A percentile compares a stretch with the other conserved stretches of the same genome.
Conservation (phyloP, 2,329 filamentous ascomycete species). For the Penicillium janthinellum region DNA sequence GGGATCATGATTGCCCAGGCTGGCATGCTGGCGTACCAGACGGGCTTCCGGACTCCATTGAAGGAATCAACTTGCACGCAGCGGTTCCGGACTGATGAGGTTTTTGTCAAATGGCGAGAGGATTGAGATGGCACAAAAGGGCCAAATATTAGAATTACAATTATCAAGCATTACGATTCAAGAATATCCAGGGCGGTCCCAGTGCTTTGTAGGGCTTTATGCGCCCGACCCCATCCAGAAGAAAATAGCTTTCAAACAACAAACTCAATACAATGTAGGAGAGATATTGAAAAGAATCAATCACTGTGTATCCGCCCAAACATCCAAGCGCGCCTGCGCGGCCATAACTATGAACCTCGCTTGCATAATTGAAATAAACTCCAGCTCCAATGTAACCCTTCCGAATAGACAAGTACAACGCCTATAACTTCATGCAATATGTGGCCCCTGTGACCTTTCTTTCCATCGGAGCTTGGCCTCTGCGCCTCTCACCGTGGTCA, state of each 20-base stretch:
- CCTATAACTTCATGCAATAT: slow-evolving; percentile 17
- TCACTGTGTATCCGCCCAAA: not conserved
- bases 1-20: slow-evolving; percentile 99
- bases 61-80: slow-evolving; percentile 84
- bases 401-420: slow-evolving; percentile 9
- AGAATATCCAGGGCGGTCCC: not conserved
- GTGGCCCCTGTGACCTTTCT: slow-evolving; percentile 2
- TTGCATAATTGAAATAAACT: slow-evolving; percentile 5
- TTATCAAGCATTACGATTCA: slow-evolving; percentile 26
- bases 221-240: not conserved
- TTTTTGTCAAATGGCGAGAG: slow-evolving; percentile 75
- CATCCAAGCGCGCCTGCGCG: slow-evolving; percentile 10
- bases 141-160: not conserved
- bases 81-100: slow-evolving; percentile 79
- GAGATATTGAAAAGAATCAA: not conserved
- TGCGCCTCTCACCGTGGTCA: not conserved
- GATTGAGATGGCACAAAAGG: slow-evolving; percentile 41
- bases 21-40: slow-evolving; percentile 80
- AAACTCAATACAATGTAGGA: not conserved
- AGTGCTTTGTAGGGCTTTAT: not conserved
- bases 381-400: slow-evolving; percentile 1
- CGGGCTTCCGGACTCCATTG: slow-evolving; percentile 74
- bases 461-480: not conserved
- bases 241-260: not conserved
- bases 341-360: slow-evolving; percentile 4